Base-by-base conservation (phyloP, 192 early-diverging fungal species). In the Obelidium mucronatum region DNA sequence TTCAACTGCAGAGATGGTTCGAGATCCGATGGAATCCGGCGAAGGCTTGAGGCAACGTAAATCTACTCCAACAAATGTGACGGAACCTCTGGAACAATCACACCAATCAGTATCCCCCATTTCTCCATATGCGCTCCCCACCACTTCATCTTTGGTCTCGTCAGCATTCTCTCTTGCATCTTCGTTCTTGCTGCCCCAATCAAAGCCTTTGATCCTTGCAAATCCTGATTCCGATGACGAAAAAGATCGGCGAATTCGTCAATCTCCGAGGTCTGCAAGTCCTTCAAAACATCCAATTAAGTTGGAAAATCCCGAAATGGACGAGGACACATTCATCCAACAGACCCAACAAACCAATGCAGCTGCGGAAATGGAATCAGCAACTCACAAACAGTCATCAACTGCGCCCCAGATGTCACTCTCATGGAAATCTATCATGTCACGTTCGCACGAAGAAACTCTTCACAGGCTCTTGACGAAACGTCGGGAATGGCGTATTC, bases 81-180 rank as follows among this genome's bases (percentile, higher is more conserved):
- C 13, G 24, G 15, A 30, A 31, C 8, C 33, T 35, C 28, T 34
- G 35, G n/a, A n/a, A n/a, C n/a, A n/a, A n/a, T n/a, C n/a, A 22
- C 55, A 31, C 36, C 69, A 11, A 34, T 17, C 13, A 26, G 13
- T 31, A 24, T 51, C 55, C 5, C 11, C 69, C 26, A 31, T 54
- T 22, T 26, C 69, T 17, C 48, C 37, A n/a, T 36, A 30, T 22
- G 69, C 69, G 1, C 26, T 58, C 4, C 69, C 52, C 13, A 24
- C 52, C 2, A 19, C 72, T 48, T 30, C 55, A 26, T 62, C 72
- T 39, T 39, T 60, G 4, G 13, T 73, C 34, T 53, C 70, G 8
- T 59, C 54, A 17, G 55, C 55, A 24, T 74, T 63, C 37, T 63
- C 56, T 2, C 40, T 74, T 51, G 72, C 72, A 36, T 48, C 35